These are phyloP conservation scores for Rutidosis leptorrhynchoides DNA, from an alignment of 129 eudicot species.

Conservation along the genomic window DNA sequence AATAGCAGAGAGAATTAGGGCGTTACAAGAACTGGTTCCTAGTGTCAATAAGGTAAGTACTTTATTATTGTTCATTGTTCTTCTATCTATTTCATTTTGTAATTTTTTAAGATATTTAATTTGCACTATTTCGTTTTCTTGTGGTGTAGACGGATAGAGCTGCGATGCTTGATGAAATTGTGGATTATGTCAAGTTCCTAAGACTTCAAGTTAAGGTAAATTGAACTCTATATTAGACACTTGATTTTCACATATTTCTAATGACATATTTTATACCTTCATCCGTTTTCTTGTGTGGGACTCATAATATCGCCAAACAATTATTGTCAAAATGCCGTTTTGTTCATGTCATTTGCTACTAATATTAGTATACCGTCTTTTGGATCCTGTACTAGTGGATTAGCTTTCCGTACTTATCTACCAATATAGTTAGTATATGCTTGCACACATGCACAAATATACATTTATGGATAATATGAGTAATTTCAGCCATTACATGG, in stretches of 20 bases:
- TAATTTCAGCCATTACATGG: constrained; percentile 15
- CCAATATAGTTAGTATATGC: not conserved
- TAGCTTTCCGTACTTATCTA: constrained; percentile 11
- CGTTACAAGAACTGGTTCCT: constrained; percentile 94
- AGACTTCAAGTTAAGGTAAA: constrained; percentile 96
- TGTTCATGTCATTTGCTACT: constrained; percentile 16
- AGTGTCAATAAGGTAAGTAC: constrained; percentile 83
- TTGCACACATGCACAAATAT: not conserved
- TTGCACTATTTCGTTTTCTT: constrained; percentile 16
- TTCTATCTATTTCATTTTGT: not conserved
- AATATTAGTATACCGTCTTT: constrained; percentile 3
- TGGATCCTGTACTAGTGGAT: not conserved
- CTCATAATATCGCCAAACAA: constrained; percentile 6
- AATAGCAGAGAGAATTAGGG: constrained; percentile 94
- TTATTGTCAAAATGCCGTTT: not conserved
- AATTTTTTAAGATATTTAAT: not conserved
- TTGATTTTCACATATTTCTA: constrained; percentile 1
- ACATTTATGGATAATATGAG: constrained; percentile 5
- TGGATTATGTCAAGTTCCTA: constrained; percentile 93
- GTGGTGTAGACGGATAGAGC: constrained; percentile 87
- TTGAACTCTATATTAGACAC: not conserved
- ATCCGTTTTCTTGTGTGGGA: constrained; percentile 10
- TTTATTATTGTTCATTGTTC: constrained; percentile 9
- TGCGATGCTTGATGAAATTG: constrained; percentile 96
- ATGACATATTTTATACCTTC: not conserved